Evolutionary conservation across 768 basidiomycete genomes (phyloP), one percentile per base, ranked within the genome.

Genomic region (Pleurotus tuoliensis): DNA sequence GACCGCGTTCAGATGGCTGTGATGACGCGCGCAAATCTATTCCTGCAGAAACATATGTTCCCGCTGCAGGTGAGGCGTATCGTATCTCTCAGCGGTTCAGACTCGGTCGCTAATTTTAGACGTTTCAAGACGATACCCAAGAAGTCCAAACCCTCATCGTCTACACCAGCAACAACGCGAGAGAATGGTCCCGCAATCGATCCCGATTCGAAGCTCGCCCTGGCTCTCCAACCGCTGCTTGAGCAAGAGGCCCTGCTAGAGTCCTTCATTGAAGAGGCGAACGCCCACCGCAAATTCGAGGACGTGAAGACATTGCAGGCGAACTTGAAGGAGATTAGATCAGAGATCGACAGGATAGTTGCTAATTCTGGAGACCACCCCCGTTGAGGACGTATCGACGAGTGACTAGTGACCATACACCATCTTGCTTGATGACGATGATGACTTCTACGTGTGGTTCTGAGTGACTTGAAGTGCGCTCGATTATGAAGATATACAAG

Each of bases 201-300:
- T 62, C 79, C 81, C 1, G 86, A 90, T 60, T 86, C 90, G 2
- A 76, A 83, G 30, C 71, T 92, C 18, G 92, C 93, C 2, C 76
- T 82, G 43, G 73, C 78, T 5, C 73, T 98, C 13, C 94, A 98
- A 62, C 94, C 94, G 2, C 73, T 98, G 11, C 80, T 98, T 13
- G 94, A 98, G 71, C 96, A 98, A 69, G 96, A 99, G 70, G 87
- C 89, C 2, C 78, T 98, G 47, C 79, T 99, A 16, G 91, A 95
- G 70, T 80, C 85, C 1, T 98, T 94, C 64, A 83, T 98, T 6
- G 87, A 90, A 62, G 94, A 98, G 68, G 96, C 96, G 5, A 88
- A 87, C 69, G 81, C 85, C 2, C 88, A 88, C 62, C 79, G 96
- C 43, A 98, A 98, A 72, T 98, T 98, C 61, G 96, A 98, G 70